Evolutionary conservation across 2,329 filamentous ascomycete genomes (phyloP), one percentile per base, ranked within the genome.

Genomic region (Penicillium hordei): DNA sequence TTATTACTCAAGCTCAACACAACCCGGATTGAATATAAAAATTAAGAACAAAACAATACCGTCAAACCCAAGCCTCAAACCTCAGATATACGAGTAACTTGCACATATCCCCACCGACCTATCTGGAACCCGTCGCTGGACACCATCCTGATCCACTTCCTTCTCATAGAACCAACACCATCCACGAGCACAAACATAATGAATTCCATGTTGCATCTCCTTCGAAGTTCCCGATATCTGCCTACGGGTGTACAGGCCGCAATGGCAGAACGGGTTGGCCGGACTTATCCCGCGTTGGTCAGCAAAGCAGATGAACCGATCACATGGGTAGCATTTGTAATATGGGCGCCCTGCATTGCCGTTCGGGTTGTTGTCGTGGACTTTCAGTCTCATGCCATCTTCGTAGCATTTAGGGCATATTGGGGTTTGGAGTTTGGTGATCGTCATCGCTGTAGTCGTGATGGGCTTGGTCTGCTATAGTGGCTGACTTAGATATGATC

Each of bases 141-240:
- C 21, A 27, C 52, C 59, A 17, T 39, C 25, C 1, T 1, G 23
- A 21, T 48, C 36, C 29, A 27, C 12, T 1, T 44, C 34, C 5
- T 44, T 10, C 13, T 29, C 21, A 38, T 60, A 54, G 50, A 57
- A 61, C 4, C 25, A 1, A 40, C 57, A 61, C 15, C 9, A 4
- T 12, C 57, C 53, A n/a, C 23, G 31, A 21, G 29, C 31, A 25
- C 60, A 61, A 31, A 57, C 57, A 57, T 54, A 61, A 29, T 60
- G 57, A 44, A 55, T 27, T 13, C 49, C 48, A 39, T 55, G 29
- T 2, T 38, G 46, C 17, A 45, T 21, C n/a, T 25, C 31, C 17
- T 54, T 48, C 13, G 19, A 10, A 1, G 33, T 8, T 9, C 53
- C 53, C 10, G 50, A 44, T 6, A 49, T 34, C 38, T 57, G 60